Percentiles rank a stretch among this genome's conserved stretches.
Evolutionary conservation across 331 rosid genomes (phyloP).

Genomic region (Prunus yedoensis): DNA sequence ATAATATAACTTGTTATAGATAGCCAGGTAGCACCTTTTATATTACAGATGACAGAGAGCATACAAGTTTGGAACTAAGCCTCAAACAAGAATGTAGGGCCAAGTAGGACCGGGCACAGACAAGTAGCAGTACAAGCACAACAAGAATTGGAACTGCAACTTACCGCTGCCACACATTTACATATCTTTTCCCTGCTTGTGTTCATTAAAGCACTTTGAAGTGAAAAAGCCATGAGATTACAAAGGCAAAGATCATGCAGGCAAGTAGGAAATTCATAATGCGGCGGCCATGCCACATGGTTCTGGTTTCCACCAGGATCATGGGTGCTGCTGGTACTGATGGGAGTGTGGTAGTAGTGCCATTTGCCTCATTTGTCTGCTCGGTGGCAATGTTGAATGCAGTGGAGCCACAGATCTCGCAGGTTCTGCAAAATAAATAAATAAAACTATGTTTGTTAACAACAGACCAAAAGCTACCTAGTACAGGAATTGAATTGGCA

Average conservation of each 20-base stretch:
- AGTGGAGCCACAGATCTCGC: conserved; percentile 41
- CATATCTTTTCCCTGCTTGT: not conserved
- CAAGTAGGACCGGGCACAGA: not conserved
- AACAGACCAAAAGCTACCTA: not conserved
- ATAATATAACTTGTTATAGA: conserved; percentile 1
- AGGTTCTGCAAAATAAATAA: conserved; percentile 28
- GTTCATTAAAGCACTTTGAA: conserved; percentile 40
- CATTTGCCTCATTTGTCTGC: conserved; percentile 24
- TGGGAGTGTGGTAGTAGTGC: conserved; percentile 15
- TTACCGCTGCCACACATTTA: not conserved
- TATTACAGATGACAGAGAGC: not conserved
- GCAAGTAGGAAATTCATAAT: conserved; percentile 49
- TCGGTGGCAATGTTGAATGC: conserved; percentile 31
- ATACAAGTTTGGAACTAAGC: not conserved
- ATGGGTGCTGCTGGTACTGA: conserved; percentile 22
- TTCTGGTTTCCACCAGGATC: conserved; percentile 28
- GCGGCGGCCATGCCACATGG: conserved; percentile 42
- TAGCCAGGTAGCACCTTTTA: not conserved
- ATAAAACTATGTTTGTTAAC: not conserved
- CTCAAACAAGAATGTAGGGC: not conserved
- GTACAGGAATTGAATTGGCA: not conserved
- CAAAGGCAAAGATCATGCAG: conserved; percentile 43
- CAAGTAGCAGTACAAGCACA: not conserved
- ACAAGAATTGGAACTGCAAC: not conserved
- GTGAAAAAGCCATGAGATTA: conserved; percentile 51